Percentiles rank a stretch among this genome's conserved stretches.
Evolutionary conservation across 75 land plant species (phyloP).

Genomic region (Picea glauca): DNA sequence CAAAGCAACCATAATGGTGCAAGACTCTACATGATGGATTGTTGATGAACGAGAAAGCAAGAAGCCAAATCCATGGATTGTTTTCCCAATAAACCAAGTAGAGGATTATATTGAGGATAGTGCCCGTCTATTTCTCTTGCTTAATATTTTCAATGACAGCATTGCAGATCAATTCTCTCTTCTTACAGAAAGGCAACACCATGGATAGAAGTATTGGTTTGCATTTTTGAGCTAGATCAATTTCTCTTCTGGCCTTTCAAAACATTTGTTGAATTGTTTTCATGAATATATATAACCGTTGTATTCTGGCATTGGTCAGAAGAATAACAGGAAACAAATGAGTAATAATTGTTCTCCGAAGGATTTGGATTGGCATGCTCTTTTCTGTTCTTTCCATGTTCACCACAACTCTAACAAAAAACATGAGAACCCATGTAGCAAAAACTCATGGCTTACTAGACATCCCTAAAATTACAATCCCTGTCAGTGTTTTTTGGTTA

Average conservation of each 20-base stretch:
- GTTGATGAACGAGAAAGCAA: too few species aligned
- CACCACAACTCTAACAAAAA: conserved; percentile 31
- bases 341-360: conserved; percentile 27
- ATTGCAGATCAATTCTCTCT: conserved; percentile 19
- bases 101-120: conserved; percentile 38
- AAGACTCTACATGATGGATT: too few species aligned
- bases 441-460: too few species aligned
- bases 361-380: conserved; percentile 27
- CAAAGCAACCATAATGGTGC: too few species aligned
- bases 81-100: conserved; percentile 29
- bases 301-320: conserved; percentile 17
- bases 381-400: conserved; percentile 11
- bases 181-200: too few species aligned
- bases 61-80: not conserved
- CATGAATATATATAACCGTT: too few species aligned
- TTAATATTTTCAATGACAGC: conserved; percentile 23
- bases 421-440: conserved; percentile 15
- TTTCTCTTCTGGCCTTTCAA: conserved; percentile 32
- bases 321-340: conserved; percentile 9
- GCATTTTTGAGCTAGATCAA: conserved; percentile 37
- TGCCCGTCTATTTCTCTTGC: conserved; percentile 49
- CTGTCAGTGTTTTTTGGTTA: too few species aligned
- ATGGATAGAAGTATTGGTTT: conserved; percentile 3
- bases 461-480: too few species aligned
- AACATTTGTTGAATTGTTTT: conserved; percentile 4